Evolutionary conservation across 148 eudicot genomes (phyloP).

Genomic region (Persicaria maculosa): DNA sequence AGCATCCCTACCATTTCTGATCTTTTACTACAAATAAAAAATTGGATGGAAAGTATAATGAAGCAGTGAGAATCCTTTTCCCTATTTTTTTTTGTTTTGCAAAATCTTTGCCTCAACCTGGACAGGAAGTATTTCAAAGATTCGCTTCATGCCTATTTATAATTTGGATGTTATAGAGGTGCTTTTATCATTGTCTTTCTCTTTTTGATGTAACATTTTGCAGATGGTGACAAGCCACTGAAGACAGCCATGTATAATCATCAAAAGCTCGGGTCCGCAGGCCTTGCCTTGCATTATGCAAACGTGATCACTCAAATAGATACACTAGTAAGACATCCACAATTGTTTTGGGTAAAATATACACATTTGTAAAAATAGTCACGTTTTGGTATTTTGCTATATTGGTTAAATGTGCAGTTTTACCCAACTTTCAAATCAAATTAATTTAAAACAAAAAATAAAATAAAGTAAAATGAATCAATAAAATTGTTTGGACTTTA

Average conservation of each 20-base stretch:
- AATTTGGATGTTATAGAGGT: neutral
- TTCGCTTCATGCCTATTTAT: neutral
- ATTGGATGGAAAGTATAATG: neutral
- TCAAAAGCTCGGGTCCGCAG: constrained; percentile 77
- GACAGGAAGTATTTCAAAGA: neutral
- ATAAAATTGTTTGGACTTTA: no score
- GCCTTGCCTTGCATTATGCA: constrained; percentile 95
- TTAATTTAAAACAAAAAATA: no score
- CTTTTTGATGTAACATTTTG: constrained; percentile 4
- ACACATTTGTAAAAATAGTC: constrained; percentile 17
- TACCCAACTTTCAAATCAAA: no score
- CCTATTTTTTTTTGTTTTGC: neutral
- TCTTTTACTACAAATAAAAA: neutral
- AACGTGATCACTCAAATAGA: constrained; percentile 87
- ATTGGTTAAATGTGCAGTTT: no score
- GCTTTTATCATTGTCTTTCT: neutral
- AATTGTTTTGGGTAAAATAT: no score
- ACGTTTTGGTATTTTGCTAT: no score
- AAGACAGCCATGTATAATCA: constrained; percentile 38
- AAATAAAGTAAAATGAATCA: no score
- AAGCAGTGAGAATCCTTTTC: neutral
- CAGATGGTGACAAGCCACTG: constrained; percentile 60
- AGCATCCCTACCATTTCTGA: neutral
- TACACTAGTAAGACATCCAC: constrained; percentile 43
- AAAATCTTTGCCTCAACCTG: neutral